phyloP scores from a whole-genome alignment of 2,329 filamentous ascomycete genomes.

The Coccinonectria pachysandricola region DNA sequence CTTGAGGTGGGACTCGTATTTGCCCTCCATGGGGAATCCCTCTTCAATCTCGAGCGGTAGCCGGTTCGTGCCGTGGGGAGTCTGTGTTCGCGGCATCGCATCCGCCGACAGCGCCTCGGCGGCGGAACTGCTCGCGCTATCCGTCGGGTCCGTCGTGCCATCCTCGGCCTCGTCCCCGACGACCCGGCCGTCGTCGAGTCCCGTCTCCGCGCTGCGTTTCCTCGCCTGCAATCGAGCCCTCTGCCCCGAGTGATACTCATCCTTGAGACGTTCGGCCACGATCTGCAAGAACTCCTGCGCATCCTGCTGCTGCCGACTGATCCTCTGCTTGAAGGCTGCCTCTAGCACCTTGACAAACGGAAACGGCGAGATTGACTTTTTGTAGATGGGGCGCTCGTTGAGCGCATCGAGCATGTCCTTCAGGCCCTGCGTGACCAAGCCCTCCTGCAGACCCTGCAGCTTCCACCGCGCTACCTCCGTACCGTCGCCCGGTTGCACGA shows the following conservation, averaged over 20 bases:
- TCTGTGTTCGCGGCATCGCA: slow-evolving; percentile 10
- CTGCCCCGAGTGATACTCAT: slow-evolving; percentile 83
- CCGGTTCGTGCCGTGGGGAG: slow-evolving; percentile 8
- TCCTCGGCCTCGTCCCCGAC: slow-evolving; percentile 4
- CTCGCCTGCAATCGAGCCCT: slow-evolving; percentile 55
- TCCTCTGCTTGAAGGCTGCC: slow-evolving; percentile 75
- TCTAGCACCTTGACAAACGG: slow-evolving; percentile 78
- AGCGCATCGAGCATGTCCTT: slow-evolving; percentile 88
- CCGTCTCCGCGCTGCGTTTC: slow-evolving; percentile 14
- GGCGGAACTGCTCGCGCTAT: slow-evolving; percentile 10
- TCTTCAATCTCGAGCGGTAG: slow-evolving; percentile 42
- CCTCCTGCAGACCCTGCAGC: slow-evolving; percentile 61
- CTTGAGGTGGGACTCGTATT: slow-evolving; percentile 87
- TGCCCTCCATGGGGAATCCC: slow-evolving; percentile 86
- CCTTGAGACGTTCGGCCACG: slow-evolving; percentile 80
- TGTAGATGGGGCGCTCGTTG: slow-evolving; percentile 88
- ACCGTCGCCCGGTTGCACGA: slow-evolving; percentile 41
- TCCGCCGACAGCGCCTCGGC: slow-evolving; percentile 14
- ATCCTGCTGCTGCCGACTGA: slow-evolving; percentile 92
- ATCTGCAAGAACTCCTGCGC: slow-evolving; percentile 96
- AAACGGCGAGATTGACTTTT: slow-evolving; percentile 85
- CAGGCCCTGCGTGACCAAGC: slow-evolving; percentile 72
- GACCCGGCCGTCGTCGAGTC: slow-evolving; percentile 10
- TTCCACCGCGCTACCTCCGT: slow-evolving; percentile 46
- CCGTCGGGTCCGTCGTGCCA: slow-evolving; percentile 5